These are phyloP conservation scores for Cordyceps farinosa DNA, from an alignment of 2,329 filamentous ascomycete genomes.

Conservation along the genomic window DNA sequence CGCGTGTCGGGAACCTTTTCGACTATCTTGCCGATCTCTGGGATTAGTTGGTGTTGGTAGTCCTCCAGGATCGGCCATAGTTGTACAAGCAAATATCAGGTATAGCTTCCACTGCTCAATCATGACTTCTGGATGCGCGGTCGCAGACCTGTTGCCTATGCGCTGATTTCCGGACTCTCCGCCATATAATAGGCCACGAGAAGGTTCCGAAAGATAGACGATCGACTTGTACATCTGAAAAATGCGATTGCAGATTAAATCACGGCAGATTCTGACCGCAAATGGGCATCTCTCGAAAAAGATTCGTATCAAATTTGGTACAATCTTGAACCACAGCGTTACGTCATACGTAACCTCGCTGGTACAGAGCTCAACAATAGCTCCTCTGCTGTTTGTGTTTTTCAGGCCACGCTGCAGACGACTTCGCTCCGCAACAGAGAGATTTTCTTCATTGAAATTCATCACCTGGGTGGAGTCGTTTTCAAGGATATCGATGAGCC, in stretches of 20 bases:
- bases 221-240: conserved; percentile 90
- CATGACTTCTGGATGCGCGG: conserved; percentile 77
- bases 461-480: conserved; percentile 84
- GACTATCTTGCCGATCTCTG: conserved; percentile 67
- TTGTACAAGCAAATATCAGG: conserved; percentile 94
- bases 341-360: conserved; percentile 94
- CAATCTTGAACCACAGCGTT: conserved; percentile 96
- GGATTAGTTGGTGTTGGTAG: conserved; percentile 33
- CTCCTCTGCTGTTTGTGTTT: conserved; percentile 77
- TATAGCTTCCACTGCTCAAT: conserved; percentile 99
- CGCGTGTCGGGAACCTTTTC: conserved; percentile 72
- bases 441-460: conserved; percentile 85
- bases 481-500: conserved; percentile 90
- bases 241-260: conserved; percentile 88
- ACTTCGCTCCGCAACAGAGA: conserved; percentile 89
- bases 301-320: conserved; percentile 88
- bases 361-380: conserved; percentile 87
- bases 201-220: conserved; percentile 70
- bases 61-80: conserved; percentile 76
- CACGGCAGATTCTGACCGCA: conserved; percentile 83
- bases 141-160: conserved; percentile 52
- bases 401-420: conserved; percentile 86
- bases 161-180: conserved; percentile 55
- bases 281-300: conserved; percentile 89
- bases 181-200: conserved; percentile 61